Evolutionary conservation across 139 green algal genomes (phyloP).

Genomic region (Micractinium sp.): DNA sequence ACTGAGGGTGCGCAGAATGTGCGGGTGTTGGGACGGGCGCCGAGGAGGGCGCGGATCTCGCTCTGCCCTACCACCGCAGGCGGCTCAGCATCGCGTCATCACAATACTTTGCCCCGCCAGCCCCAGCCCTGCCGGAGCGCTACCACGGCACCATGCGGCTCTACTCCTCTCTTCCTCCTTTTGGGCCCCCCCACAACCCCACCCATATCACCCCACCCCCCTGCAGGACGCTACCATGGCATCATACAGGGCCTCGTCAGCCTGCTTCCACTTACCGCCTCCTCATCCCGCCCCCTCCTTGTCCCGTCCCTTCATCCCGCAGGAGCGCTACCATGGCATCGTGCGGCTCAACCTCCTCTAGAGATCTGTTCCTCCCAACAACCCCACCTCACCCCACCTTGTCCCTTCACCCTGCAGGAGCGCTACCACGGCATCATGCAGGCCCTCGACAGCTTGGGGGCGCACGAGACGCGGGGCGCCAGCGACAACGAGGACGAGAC

Average conservation of each 20-base stretch:
- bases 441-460: constrained; percentile 7
- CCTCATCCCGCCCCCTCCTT: background rate
- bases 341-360: background rate
- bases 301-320: background rate
- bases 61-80: too few relatives aligned
- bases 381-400: background rate
- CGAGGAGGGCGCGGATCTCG: too few relatives aligned
- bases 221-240: too few relatives aligned
- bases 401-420: background rate
- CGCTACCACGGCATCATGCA: constrained; percentile 23
- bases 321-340: background rate
- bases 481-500: constrained; percentile 3
- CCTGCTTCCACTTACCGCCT: too few relatives aligned
- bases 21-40: too few relatives aligned
- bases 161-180: too few relatives aligned
- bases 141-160: too few relatives aligned
- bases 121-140: background rate
- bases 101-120: background rate
- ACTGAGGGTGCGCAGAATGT: too few relatives aligned
- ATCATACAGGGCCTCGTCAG: too few relatives aligned
- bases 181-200: too few relatives aligned
- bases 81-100: too few relatives aligned
- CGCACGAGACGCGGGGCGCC: background rate
- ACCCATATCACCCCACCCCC: too few relatives aligned
- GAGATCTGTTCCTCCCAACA: background rate